Percentiles rank a stretch among this genome's conserved stretches.
phyloP scores from a whole-genome alignment of 2,329 filamentous ascomycete genomes.

The Simplicillium aogashimaense region DNA sequence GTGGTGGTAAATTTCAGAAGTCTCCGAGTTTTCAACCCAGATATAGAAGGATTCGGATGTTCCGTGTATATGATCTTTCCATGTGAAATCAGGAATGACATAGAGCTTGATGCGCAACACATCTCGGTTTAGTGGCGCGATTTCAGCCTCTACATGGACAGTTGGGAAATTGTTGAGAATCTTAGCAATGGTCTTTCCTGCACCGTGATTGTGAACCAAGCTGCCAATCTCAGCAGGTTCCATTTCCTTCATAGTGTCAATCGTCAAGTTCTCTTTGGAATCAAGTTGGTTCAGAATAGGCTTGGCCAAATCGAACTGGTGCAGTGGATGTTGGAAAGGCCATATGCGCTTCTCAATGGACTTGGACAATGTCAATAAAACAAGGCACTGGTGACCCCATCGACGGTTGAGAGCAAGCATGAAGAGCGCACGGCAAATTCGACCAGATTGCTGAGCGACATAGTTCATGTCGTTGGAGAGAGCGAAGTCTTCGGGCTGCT shows the following conservation, averaged over 20 bases:
- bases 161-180: constrained; percentile 89
- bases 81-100: constrained; percentile 81
- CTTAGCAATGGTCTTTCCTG: constrained; percentile 72
- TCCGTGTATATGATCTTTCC: constrained; percentile 91
- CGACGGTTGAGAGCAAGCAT: constrained; percentile 93
- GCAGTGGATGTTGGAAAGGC: constrained; percentile 89
- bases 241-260: constrained; percentile 88
- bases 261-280: constrained; percentile 62
- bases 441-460: constrained; percentile 87
- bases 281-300: constrained; percentile 79
- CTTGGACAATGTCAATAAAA: constrained; percentile 85
- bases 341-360: constrained; percentile 95
- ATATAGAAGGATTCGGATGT: constrained; percentile 96
- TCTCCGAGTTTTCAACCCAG: constrained; percentile 98
- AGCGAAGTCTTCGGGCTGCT: constrained; percentile 85
- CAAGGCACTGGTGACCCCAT: constrained; percentile 92
- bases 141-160: constrained; percentile 81
- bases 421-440: constrained; percentile 90
- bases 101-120: constrained; percentile 84
- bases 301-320: constrained; percentile 85
- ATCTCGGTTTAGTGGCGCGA: constrained; percentile 89
- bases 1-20: constrained; percentile 93
- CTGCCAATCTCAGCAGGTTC: constrained; percentile 81
- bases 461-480: constrained; percentile 87
- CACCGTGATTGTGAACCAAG: constrained; percentile 81